A percentile compares a stretch with the other conserved stretches of the same genome.
Conservation (phyloP, 306 rosid species). For the Begonia fuchsioides region DNA sequence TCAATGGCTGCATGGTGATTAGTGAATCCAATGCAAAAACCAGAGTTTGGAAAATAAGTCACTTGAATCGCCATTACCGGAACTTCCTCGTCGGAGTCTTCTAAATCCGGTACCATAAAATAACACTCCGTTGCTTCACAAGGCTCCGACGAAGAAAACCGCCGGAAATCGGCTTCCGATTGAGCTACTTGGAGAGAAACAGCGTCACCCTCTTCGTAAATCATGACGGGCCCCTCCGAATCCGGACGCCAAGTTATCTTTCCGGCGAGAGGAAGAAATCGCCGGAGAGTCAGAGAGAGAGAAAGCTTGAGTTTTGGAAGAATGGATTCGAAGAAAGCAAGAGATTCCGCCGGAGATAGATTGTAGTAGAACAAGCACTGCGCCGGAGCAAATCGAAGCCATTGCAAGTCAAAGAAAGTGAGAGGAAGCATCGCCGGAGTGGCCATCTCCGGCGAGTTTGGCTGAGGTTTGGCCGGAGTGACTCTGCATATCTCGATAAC, state of each 20-base stretch:
- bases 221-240: slow-evolving; percentile 11
- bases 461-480: background rate
- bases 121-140: background rate
- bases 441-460: background rate
- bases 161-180: slow-evolving; percentile 13
- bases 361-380: background rate
- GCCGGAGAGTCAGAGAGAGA: slow-evolving; percentile 32
- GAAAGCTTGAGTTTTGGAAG: slow-evolving; percentile 10
- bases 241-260: slow-evolving; percentile 15
- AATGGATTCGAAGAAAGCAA: background rate
- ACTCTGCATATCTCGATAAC: too few relatives aligned
- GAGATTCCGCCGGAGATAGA: slow-evolving; percentile 1
- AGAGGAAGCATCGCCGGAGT: background rate
- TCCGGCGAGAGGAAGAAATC: slow-evolving; percentile 26
- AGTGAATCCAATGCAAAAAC: background rate
- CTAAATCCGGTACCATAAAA: background rate
- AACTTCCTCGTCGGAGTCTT: background rate
- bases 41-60: background rate
- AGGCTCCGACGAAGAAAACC: background rate
- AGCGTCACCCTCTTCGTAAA: slow-evolving; percentile 15
- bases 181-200: slow-evolving; percentile 20
- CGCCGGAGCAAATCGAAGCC: background rate
- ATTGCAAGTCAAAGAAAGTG: background rate
- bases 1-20: background rate
- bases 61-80: background rate